A percentile compares a stretch with the other conserved stretches of the same genome.
phyloP scores from a whole-genome alignment of 345 rosid genomes.

The Pelargonium nanum region DNA sequence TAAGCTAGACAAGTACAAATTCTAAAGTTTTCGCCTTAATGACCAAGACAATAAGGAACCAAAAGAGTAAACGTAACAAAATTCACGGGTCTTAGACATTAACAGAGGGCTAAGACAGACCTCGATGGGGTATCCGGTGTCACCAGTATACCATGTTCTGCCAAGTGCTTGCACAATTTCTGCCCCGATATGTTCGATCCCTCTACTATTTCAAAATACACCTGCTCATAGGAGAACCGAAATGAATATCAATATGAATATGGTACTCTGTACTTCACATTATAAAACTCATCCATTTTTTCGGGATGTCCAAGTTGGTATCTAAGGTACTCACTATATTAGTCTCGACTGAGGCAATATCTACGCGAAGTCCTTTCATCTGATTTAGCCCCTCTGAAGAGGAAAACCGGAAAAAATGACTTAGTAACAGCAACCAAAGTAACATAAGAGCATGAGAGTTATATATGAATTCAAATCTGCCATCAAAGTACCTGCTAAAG shows the following conservation, averaged over 20 bases:
- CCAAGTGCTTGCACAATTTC: constrained; percentile 50
- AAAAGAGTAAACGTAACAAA: not conserved
- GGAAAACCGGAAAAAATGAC: constrained; percentile 1
- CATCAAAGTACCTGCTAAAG: constrained; percentile 52
- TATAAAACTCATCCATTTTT: not conserved
- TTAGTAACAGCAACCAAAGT: not conserved
- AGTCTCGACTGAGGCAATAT: constrained; percentile 67
- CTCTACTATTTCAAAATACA: constrained; percentile 46
- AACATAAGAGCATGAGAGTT: not conserved
- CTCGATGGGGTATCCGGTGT: constrained; percentile 49
- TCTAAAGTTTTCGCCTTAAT: constrained; percentile 2
- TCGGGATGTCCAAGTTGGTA: not conserved
- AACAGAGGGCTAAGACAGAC: constrained; percentile 19
- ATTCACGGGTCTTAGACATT: not conserved
- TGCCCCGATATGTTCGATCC: constrained; percentile 39
- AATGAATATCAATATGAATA: not conserved
- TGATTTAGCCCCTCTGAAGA: constrained; percentile 57
- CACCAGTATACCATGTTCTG: constrained; percentile 54
- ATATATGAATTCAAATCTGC: not conserved
- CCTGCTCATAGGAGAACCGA: constrained; percentile 22
- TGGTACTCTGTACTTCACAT: not conserved
- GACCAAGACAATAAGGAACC: not conserved
- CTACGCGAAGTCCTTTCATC: constrained; percentile 57
- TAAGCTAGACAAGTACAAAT: too few relatives aligned
- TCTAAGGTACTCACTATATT: constrained; percentile 56